Percentiles rank a stretch among this genome's conserved stretches.
Conservation (phyloP, 768 basidiomycete species). For the Pilatotrama ljubarskyi region DNA sequence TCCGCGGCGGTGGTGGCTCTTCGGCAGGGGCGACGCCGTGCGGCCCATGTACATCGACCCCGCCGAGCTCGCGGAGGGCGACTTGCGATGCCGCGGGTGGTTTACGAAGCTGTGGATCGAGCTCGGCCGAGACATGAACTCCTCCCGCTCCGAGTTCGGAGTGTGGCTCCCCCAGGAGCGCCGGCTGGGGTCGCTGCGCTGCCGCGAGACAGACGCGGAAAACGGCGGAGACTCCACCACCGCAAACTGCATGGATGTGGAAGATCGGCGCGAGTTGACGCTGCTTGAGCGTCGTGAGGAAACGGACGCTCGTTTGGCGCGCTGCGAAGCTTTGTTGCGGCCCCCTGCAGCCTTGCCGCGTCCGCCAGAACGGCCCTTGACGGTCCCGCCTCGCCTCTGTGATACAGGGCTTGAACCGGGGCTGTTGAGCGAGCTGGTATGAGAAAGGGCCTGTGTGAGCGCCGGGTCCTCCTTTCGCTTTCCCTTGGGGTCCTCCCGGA, state of each 20-base stretch:
- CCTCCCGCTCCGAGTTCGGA: constrained; percentile 84
- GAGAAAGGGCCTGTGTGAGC: constrained; percentile 14
- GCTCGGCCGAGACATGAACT: constrained; percentile 76
- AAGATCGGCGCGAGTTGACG: constrained; percentile 81
- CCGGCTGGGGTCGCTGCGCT: constrained; percentile 55
- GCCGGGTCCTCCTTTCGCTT: constrained; percentile 62
- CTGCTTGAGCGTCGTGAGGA: constrained; percentile 90
- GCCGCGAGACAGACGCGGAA: constrained; percentile 36
- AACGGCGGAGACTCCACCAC: constrained; percentile 58
- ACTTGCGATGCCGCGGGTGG: constrained; percentile 66
- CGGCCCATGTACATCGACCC: constrained; percentile 57
- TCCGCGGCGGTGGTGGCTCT: constrained; percentile 71
- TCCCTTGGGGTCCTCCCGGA: constrained; percentile 87
- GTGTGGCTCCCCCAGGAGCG: constrained; percentile 80
- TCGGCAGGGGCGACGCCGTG: constrained; percentile 76
- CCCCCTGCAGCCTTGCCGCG: constrained; percentile 23
- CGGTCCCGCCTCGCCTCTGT: constrained; percentile 33
- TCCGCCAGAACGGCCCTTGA: constrained; percentile 54
- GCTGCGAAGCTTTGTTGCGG: constrained; percentile 41
- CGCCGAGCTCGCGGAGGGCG: constrained; percentile 75
- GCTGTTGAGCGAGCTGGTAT: constrained; percentile 15
- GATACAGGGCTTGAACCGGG: constrained; percentile 24
- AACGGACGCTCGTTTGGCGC: constrained; percentile 66
- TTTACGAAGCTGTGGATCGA: constrained; percentile 77
- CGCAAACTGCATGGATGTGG: constrained; percentile 47